Evolutionary conservation across 2,329 filamentous ascomycete genomes (phyloP), one percentile per base, ranked within the genome.

Genomic region (Penicillium sp.): DNA sequence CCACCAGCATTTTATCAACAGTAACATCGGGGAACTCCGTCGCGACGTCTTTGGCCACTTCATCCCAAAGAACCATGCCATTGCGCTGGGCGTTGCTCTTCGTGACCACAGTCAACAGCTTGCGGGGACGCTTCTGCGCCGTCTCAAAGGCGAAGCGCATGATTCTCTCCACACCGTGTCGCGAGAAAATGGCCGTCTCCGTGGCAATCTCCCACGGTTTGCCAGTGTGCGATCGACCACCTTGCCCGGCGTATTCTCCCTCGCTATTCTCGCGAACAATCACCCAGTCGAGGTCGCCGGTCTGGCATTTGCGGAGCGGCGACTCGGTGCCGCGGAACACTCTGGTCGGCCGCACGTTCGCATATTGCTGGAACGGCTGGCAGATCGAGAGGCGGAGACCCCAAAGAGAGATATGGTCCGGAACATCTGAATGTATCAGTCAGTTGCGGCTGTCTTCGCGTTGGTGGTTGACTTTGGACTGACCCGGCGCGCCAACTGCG

Each of bases 31-130:
- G 75, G 50, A 79, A 84, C 4, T 81, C 77, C 41, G 65, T 69
- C 0, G 72, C 71, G 2, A 83, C 73, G 17, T 73, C 68, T 0
- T 62, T 64, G 0, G 78, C 78, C 8, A 83, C 71, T 50, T 83
- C 79, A 53, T 84, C 80, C 81, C 80, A 84, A 42, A 84, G 71
- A 1, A 84, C 80, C 79, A 84, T 81, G 0, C 80, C 80, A 38
- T 83, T 81, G 0, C 80, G 69, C 60, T 82, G 79, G 0, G 80
- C 79, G 56, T 84, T 84, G 30, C 76, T 80, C 65, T 84, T 84
- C 0, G 79, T 82, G 3, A 83, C 80, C 1, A 83, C 74, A 0
- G 80, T 83, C 21, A 84, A 54, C 8, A 74, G 65, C 63, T 80
- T 82, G 27, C 75, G 69, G 0, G 76, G 76, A 3, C 80, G 65